Conservation (phyloP, 345 rosid species). For the Capsella bursapastoris region DNA sequence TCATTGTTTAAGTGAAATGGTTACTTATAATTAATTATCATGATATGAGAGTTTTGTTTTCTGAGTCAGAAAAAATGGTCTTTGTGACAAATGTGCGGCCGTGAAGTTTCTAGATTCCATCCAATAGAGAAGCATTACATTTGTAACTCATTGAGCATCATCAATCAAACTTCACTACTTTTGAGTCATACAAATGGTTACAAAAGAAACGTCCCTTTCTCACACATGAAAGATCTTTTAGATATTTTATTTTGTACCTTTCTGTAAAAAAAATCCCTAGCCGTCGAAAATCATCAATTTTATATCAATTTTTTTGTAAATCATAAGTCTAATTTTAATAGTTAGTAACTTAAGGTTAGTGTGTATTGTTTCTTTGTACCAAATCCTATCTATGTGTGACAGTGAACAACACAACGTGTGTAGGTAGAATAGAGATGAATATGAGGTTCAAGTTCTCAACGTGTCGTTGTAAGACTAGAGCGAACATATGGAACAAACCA, state of each 20-base stretch:
- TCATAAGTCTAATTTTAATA: no score
- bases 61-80: not conserved
- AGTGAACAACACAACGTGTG: not conserved
- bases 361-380: no score
- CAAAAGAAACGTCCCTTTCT: conserved; percentile 11
- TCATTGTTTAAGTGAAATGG: no score
- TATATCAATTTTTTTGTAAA: no score
- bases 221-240: conserved; percentile 1
- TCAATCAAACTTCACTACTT: not conserved
- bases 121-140: not conserved
- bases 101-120: not conserved
- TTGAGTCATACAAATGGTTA: conserved; percentile 7
- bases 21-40: no score
- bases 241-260: not conserved
- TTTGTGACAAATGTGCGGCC: conserved; percentile 17
- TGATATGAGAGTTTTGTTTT: no score
- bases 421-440: not conserved
- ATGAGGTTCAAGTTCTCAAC: not conserved
- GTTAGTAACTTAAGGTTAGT: no score
- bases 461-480: not conserved
- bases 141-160: not conserved
- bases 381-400: no score
- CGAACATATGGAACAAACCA: not conserved
- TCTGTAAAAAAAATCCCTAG: not conserved
- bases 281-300: not conserved